Base-by-base conservation (phyloP, 2,329 filamentous ascomycete genomes). In the Paecilomyces variotii region DNA sequence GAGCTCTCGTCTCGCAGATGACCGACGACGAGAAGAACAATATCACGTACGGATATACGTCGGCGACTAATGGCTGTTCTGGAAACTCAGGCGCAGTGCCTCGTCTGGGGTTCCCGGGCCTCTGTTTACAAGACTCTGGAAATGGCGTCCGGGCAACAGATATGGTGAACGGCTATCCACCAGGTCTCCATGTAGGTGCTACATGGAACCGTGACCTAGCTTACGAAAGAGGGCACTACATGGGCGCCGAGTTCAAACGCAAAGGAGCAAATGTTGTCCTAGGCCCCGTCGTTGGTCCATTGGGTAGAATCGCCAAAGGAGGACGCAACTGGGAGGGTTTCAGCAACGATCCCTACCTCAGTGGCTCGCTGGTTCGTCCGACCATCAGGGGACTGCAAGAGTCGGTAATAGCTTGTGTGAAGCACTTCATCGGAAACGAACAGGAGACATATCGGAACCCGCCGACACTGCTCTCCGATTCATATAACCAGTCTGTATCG, bases 391-490 rank as follows among this genome's bases (percentile, higher is more conserved):
- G 75, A n/a, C 71, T 76, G 30, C 78, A 79, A 55, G 71, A 71
- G 56, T 71, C 68, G 19, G 76, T 57, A 10, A 53, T 55, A 14
- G 70, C 74, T 34, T 72, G 67, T 39, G 69, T 71, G 4, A 76
- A 85, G 70, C 84, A 87, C 63, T 81, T 78, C 59, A 81, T 87
- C 50, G 81, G 74, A 14, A 85, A 87, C 57, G 85, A 87, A 65
- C 85, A 87, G 39, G 39, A 45, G 39, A 45, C 39, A 9, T 45
- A 45, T n/a, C 12, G 39, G 14, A 45, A 45, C 60, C 82, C 64
- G 56, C 50, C 32, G 24, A 69, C 69, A 63, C 72, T 66, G 49
- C 69, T 73, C 57, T 66, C 71, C 2, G 64, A 75, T 62, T 73
- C 64, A 70, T 76, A 64, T 65, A 79, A 70, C 49, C 84, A 45